These are phyloP conservation scores for Lathyrus aphaca DNA, from an alignment of 306 rosid species.

Conservation along the genomic window DNA sequence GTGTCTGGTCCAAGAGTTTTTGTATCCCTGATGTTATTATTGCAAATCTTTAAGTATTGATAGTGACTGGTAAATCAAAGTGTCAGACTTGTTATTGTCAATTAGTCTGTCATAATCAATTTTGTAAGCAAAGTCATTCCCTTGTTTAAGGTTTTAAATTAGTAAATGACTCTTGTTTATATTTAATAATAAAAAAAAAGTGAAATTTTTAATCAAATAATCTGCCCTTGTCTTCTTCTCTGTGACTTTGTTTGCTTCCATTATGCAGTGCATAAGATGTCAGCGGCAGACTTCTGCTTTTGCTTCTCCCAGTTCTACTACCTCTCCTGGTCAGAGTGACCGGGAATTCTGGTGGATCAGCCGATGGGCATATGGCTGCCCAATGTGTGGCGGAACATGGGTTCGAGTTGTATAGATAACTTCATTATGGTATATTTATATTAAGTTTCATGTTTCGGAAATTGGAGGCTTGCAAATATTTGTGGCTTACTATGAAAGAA, in stretches of 20 bases:
- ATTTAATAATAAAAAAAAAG: not conserved
- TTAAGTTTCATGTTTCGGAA: constrained; percentile 5
- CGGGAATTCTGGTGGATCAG: constrained; percentile 93
- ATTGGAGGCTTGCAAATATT: constrained; percentile 15
- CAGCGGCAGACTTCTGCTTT: constrained; percentile 95
- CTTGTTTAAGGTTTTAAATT: constrained; percentile 9
- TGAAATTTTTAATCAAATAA: not conserved
- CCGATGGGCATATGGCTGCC: constrained; percentile 97
- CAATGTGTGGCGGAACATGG: constrained; percentile 99
- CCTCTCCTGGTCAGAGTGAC: constrained; percentile 58
- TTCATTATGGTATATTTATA: not conserved
- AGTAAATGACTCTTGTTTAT: not conserved
- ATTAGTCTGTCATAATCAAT: constrained; percentile 22
- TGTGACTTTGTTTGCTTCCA: constrained; percentile 30
- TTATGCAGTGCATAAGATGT: constrained; percentile 93
- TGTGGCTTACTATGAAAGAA: constrained; percentile 18
- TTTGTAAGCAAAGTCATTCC: constrained; percentile 6
- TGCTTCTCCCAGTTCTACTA: constrained; percentile 63
- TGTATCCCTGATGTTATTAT: not conserved
- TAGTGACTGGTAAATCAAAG: constrained; percentile 2
- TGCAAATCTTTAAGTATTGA: not conserved
- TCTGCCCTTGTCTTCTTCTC: not conserved
- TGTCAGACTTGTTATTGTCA: not conserved
- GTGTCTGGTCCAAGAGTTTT: not conserved
- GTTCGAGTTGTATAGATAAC: constrained; percentile 81